Percentiles rank a stretch among this genome's conserved stretches.
Evolutionary conservation across 805 yeast species (phyloP).

Genomic region (Kazachstania bromeliacearum): DNA sequence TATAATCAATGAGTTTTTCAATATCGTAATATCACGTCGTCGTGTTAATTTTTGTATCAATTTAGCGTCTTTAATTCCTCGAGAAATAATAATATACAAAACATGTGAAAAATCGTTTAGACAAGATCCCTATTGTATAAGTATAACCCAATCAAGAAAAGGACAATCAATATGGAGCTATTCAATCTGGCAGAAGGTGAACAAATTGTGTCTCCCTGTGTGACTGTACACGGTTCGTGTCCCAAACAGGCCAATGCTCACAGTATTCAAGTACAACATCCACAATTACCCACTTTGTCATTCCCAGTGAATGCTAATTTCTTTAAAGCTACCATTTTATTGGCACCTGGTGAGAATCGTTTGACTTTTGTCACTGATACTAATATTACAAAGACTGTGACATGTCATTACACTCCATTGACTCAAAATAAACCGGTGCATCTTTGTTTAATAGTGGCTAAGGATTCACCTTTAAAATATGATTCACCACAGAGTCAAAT

Average conservation of each 20-base stretch:
- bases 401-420: constrained; percentile 45
- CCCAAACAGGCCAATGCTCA: constrained; percentile 19
- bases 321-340: constrained; percentile 67
- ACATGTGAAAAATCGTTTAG: background rate
- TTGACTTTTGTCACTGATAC: constrained; percentile 41
- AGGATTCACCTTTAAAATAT: constrained; percentile 59
- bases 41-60: too few relatives aligned
- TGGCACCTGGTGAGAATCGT: constrained; percentile 59
- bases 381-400: constrained; percentile 29
- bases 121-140: too few relatives aligned
- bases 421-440: constrained; percentile 68
- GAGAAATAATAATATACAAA: too few relatives aligned
- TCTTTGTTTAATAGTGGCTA: constrained; percentile 64
- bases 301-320: constrained; percentile 60
- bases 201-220: constrained; percentile 39
- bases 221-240: constrained; percentile 41
- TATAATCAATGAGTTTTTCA: too few relatives aligned
- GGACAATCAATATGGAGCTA: constrained; percentile 18
- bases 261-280: constrained; percentile 37
- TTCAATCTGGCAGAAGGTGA: constrained; percentile 29
- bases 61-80: too few relatives aligned
- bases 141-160: constrained; percentile 1
- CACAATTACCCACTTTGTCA: constrained; percentile 49
- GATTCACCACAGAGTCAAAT: constrained; percentile 54
- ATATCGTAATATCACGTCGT: too few relatives aligned